Base-by-base conservation (phyloP, 73 alveolate genomes). In the Paramecium primaurelia region DNA sequence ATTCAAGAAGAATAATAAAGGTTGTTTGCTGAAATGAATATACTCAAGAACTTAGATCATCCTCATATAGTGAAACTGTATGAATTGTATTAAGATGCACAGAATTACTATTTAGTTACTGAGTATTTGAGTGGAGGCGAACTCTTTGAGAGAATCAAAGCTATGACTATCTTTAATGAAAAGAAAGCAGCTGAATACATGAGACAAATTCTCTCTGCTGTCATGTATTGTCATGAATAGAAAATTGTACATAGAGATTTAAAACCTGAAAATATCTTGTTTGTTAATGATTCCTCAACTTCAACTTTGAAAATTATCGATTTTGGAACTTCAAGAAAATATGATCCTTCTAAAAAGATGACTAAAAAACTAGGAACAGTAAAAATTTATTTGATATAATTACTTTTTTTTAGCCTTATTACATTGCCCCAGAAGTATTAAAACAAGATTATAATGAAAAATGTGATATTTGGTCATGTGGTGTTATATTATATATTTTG, bases 211-310 rank as follows among this genome's bases (percentile, higher is more conserved):
- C 47, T 90, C 11, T 90, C 94, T 18, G 94, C 92, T 14, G 92
- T 90, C 9, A 93, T 83, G 83, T 90, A 90, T 91, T 90, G 94
- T 42, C 94, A 90, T 37, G 89, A 77, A 36, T 64, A 64, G 36
- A 77, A 77, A 16, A 87, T 87, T 11, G 93, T 87, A 11, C 93
- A 87, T 87, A 73, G 93, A 28, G 99, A 96, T 80, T 77, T 96
- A 68, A 96, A 95, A 87, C 98, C 98, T 37, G 99, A 96, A 92
- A 96, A 96, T 90, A 91, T 96, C 28, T 93, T 96, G n/a, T 92
- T 95, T 88, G 93, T 77, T 14, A 71, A 91, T 34, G 95, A 93
- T n/a, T 89, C 93, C 8, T 37, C 42, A 37, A 87, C 93, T 36
- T 86, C 98, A 10, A 92, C 85, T 36, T 37, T 94, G 47, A 94